Percentiles rank a stretch among this genome's conserved stretches.
These are phyloP conservation scores for Collybiopsis luxurians DNA, from an alignment of 768 basidiomycete species.

Conservation along the genomic window DNA sequence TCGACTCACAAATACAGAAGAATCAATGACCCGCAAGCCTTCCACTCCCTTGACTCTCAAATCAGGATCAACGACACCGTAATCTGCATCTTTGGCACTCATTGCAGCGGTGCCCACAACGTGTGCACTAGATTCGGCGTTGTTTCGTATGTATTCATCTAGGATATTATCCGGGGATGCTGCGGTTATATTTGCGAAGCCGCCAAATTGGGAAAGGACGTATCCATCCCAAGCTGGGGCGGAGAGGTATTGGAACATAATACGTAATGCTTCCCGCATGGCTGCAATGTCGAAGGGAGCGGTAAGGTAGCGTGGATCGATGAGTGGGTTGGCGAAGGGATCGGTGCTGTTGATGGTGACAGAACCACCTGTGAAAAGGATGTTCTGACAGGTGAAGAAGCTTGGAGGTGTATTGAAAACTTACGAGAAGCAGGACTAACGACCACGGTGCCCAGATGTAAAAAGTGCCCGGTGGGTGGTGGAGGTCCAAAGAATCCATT, in stretches of 20 bases:
- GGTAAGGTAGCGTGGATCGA: conserved; percentile 41
- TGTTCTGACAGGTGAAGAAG: not conserved
- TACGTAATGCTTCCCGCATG: conserved; percentile 17
- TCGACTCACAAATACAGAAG: conserved; percentile 15
- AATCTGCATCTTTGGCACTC: conserved; percentile 13
- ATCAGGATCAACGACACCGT: conserved; percentile 24
- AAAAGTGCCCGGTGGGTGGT: conserved; percentile 3
- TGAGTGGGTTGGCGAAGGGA: conserved; percentile 38
- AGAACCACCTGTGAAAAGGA: conserved; percentile 16
- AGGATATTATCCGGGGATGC: conserved; percentile 16
- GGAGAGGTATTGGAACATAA: conserved; percentile 10
- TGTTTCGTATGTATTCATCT: conserved; percentile 12
- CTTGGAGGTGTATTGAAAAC: not conserved
- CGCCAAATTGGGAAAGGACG: conserved; percentile 7
- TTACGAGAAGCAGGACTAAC: conserved; percentile 18
- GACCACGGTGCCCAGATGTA: not conserved
- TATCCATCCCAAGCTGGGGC: conserved; percentile 15
- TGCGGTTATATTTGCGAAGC: not conserved
- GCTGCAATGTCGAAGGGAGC: conserved; percentile 14
- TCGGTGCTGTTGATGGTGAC: conserved; percentile 31
- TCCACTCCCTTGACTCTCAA: conserved; percentile 22
- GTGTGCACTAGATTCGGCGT: conserved; percentile 14
- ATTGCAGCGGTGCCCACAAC: conserved; percentile 21
- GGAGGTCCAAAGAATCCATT: conserved; percentile 7
- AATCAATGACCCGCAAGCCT: conserved; percentile 27